Conservation (phyloP, 176 grass and related monocot genomes). For the Dactylis glomerata region DNA sequence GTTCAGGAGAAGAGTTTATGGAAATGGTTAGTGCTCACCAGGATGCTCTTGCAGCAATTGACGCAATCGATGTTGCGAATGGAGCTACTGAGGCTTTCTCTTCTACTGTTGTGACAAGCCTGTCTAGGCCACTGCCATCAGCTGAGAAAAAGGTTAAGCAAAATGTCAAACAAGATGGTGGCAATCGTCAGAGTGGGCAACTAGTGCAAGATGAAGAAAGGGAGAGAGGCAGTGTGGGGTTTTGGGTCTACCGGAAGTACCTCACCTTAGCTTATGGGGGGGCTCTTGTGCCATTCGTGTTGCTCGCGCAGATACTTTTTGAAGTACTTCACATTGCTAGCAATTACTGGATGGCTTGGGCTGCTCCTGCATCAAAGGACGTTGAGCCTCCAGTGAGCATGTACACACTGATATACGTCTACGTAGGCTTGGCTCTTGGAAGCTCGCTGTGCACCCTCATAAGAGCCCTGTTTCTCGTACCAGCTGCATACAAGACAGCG, state of each 20-base stretch:
- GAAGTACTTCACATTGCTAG: slow-evolving; percentile 57
- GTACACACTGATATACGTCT: slow-evolving; percentile 41
- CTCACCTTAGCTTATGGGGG: slow-evolving; percentile 64
- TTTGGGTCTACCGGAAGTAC: slow-evolving; percentile 61
- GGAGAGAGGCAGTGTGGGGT: slow-evolving; percentile 62
- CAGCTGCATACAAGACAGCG: slow-evolving; percentile 32
- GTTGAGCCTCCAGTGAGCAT: slow-evolving; percentile 40
- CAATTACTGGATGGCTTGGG: slow-evolving; percentile 70
- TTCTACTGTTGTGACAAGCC: background rate
- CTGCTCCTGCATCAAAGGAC: slow-evolving; percentile 43
- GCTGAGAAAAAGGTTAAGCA: background rate
- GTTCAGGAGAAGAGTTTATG: slow-evolving; percentile 51
- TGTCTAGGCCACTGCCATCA: background rate
- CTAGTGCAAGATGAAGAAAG: slow-evolving; percentile 73
- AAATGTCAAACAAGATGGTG: background rate
- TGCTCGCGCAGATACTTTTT: slow-evolving; percentile 54
- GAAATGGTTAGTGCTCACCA: slow-evolving; percentile 51
- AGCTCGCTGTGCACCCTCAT: slow-evolving; percentile 46
- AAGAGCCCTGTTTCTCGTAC: slow-evolving; percentile 40
- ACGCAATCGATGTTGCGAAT: background rate
- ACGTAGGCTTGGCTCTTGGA: slow-evolving; percentile 38
- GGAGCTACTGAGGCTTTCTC: background rate
- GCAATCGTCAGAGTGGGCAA: slow-evolving; percentile 27
- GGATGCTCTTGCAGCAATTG: slow-evolving; percentile 44
- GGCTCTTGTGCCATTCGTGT: slow-evolving; percentile 48